These are phyloP conservation scores for Erythrophleum ivorense DNA, from an alignment of 331 rosid species.

Conservation along the genomic window DNA sequence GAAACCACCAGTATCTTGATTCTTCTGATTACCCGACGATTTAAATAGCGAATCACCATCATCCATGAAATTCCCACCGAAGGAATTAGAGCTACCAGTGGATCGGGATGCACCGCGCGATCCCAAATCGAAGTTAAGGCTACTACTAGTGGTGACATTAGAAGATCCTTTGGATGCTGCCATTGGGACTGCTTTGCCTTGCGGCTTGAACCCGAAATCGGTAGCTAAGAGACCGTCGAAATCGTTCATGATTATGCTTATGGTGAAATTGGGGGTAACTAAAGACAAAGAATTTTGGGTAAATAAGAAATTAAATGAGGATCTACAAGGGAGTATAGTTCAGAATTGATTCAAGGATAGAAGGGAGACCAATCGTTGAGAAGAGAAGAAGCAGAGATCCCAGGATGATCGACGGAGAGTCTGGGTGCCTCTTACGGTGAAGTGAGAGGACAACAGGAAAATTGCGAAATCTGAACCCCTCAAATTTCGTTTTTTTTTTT, in stretches of 20 bases:
- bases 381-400: background rate
- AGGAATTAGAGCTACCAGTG: slow-evolving; percentile 12
- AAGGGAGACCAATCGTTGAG: background rate
- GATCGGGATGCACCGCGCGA: slow-evolving; percentile 55
- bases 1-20: slow-evolving; percentile 49
- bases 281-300: background rate
- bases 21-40: slow-evolving; percentile 46
- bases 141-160: slow-evolving; percentile 27
- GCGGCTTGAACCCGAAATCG: slow-evolving; percentile 76
- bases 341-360: background rate
- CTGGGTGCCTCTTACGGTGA: background rate
- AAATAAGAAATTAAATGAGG: slow-evolving; percentile 3
- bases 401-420: background rate
- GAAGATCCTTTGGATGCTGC: slow-evolving; percentile 61
- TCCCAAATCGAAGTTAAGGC: slow-evolving; percentile 69
- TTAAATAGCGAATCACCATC: slow-evolving; percentile 60
- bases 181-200: slow-evolving; percentile 79
- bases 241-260: slow-evolving; percentile 64
- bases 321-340: background rate
- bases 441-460: background rate
- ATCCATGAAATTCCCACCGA: slow-evolving; percentile 47
- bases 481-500: background rate
- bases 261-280: slow-evolving; percentile 21
- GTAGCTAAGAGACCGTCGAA: slow-evolving; percentile 74
- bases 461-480: background rate